These are phyloP conservation scores for Bremia lactucae DNA, from an alignment of 352 stramenopile genomes.

Conservation along the genomic window DNA sequence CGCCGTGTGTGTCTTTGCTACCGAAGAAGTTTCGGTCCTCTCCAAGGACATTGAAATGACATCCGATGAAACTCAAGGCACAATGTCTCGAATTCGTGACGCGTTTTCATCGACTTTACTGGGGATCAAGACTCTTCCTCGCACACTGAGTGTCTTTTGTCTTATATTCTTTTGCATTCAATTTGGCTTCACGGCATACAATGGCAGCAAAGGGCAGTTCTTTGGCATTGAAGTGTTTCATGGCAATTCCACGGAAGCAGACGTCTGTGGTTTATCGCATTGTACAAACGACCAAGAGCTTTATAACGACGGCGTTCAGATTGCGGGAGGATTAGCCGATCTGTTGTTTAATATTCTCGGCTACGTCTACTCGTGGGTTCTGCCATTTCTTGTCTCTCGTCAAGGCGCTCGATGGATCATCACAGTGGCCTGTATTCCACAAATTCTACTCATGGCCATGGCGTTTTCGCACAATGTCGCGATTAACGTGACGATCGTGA, in stretches of 20 bases:
- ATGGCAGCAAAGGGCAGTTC: slow-evolving; percentile 55
- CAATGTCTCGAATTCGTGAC: slow-evolving; percentile 17
- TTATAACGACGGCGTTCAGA: slow-evolving; percentile 47
- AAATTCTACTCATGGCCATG: slow-evolving; percentile 43
- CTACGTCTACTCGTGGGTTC: slow-evolving; percentile 37
- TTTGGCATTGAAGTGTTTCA: slow-evolving; percentile 49
- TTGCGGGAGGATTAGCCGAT: slow-evolving; percentile 36
- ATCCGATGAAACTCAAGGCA: slow-evolving; percentile 4
- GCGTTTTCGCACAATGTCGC: slow-evolving; percentile 31
- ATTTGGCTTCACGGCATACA: slow-evolving; percentile 55
- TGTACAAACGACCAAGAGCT: slow-evolving; percentile 24
- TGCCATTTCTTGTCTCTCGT: slow-evolving; percentile 34
- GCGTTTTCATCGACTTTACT: slow-evolving; percentile 39
- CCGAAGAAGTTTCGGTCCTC: slow-evolving; percentile 22
- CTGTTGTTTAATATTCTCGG: slow-evolving; percentile 43
- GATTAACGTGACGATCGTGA: slow-evolving; percentile 38
- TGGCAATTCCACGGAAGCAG: slow-evolving; percentile 32
- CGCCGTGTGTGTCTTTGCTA: slow-evolving; percentile 43
- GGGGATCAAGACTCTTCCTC: slow-evolving; percentile 34
- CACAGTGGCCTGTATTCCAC: slow-evolving; percentile 30
- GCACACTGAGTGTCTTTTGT: slow-evolving; percentile 33
- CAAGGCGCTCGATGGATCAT: slow-evolving; percentile 34
- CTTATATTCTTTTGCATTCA: slow-evolving; percentile 40
- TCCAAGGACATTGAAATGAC: slow-evolving; percentile 19
- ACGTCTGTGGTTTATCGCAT: slow-evolving; percentile 21